Evolutionary conservation across 2,329 filamentous ascomycete species (phyloP).

Genomic region (Fusarium foetens): DNA sequence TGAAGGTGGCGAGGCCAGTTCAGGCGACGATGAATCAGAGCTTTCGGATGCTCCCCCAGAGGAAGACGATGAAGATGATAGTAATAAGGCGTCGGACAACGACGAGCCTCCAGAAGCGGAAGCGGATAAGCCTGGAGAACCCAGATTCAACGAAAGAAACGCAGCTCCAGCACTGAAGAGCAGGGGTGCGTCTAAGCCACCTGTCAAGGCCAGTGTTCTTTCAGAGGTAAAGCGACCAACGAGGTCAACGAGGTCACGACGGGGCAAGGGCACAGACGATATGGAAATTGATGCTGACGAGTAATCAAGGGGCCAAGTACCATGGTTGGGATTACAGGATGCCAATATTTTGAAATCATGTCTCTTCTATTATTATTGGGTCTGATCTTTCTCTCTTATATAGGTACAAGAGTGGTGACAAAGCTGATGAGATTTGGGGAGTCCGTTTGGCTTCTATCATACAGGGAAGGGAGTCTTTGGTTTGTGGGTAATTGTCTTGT

Average conservation of each 20-base stretch:
- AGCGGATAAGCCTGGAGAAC: slow-evolving; percentile 33
- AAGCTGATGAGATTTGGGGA: slow-evolving; percentile 1
- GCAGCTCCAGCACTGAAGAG: slow-evolving; percentile 30
- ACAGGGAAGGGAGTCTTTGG: slow-evolving; percentile 40
- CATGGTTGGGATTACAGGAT: slow-evolving; percentile 21
- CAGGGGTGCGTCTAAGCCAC: slow-evolving; percentile 39
- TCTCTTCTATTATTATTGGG: slow-evolving; percentile 19
- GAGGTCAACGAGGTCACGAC: slow-evolving; percentile 44
- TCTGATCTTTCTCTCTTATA: slow-evolving; percentile 32
- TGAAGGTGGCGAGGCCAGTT: slow-evolving; percentile 34
- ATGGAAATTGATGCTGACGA: slow-evolving; percentile 52
- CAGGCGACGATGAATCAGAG: slow-evolving; percentile 34
- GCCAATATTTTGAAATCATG: slow-evolving; percentile 22
- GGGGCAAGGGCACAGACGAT: slow-evolving; percentile 44
- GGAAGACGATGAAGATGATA: slow-evolving; percentile 20
- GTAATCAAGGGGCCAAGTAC: slow-evolving; percentile 18
- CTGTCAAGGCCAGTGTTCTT: slow-evolving; percentile 42
- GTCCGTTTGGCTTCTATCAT: slow-evolving; percentile 24
- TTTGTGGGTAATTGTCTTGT: slow-evolving; percentile 34
- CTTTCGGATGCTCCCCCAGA: slow-evolving; percentile 38
- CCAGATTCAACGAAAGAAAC: slow-evolving; percentile 44
- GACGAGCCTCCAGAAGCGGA: slow-evolving; percentile 30
- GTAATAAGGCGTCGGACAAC: slow-evolving; percentile 20
- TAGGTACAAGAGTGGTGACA: slow-evolving; percentile 22
- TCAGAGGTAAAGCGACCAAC: slow-evolving; percentile 35